Base-by-base conservation (phyloP, 2,329 filamentous ascomycete genomes). In the Trichoderma atroviride region DNA sequence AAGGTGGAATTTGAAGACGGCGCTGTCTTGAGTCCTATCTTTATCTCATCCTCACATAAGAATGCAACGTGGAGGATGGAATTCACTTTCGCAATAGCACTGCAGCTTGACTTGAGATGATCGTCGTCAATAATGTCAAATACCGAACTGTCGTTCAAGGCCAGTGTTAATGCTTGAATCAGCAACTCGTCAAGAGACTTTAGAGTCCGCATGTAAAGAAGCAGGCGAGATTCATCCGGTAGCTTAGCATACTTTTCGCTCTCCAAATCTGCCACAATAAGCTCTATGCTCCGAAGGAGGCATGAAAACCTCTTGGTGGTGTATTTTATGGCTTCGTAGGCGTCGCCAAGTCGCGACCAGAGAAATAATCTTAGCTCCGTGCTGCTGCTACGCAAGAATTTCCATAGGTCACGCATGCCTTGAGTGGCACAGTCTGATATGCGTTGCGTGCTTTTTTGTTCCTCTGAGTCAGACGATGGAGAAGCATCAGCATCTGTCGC, bases 261-360 rank as follows among this genome's bases (percentile, higher is more conserved):
- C 69, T 86, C 84, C 43, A 89, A 80, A 70, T 88, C 86, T 24
- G 83, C 83, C 3, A 96, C 84, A 24, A 98, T 88, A 74, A 94
- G 91, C 77, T 96, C 93, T 59, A 98, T 92, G 73, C 92, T 93
- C 73, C 92, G 91, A 35, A 99, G 83, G 70, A 92, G 88, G 79
- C 94, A 98, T 0, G 92, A 96, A 35, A 97, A 89, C 16, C 96
- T 90, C 78, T 97, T 97, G 0, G 95, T 94, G 0, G 88, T 83
- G 75, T 97, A 97, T 9, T 92, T 88, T 71, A 99, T 97, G 9
- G 87, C 88, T 64, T 89, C 86, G 75, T 99, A 99, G 0, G 96
- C 95, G 72, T 96, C 92, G 47, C 93, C 90, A n/a, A 99, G 86
- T 62, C 93, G 89, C 71, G 92, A 91, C 96, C 96, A 99, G 1